Conservation (phyloP, 2,329 filamentous ascomycete genomes). For the Teratosphaeria epicoccoides region DNA sequence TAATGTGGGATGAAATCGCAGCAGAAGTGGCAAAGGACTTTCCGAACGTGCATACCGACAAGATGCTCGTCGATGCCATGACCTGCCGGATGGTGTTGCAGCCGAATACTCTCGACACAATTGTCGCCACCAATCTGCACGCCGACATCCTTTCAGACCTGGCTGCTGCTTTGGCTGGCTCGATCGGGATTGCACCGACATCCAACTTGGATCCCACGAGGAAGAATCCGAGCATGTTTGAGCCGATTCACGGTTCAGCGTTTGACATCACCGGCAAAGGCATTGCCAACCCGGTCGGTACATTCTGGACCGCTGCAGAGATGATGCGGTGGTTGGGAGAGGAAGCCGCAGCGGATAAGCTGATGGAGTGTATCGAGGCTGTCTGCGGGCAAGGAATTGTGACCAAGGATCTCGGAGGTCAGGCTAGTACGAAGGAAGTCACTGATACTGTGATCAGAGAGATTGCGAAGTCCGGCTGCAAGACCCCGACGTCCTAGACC, state of each 20-base stretch:
- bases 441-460: slow-evolving; percentile 47
- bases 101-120: slow-evolving; percentile 36
- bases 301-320: slow-evolving; percentile 60
- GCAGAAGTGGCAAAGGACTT: slow-evolving; percentile 37
- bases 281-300: slow-evolving; percentile 52
- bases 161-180: slow-evolving; percentile 58
- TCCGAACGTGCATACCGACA: slow-evolving; percentile 35
- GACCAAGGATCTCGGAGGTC: slow-evolving; percentile 51
- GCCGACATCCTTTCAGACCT: slow-evolving; percentile 50
- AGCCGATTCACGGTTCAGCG: slow-evolving; percentile 53
- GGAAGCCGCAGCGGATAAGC: slow-evolving; percentile 40
- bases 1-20: slow-evolving; percentile 39
- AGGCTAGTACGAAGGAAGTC: slow-evolving; percentile 46
- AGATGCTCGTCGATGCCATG: slow-evolving; percentile 43
- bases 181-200: slow-evolving; percentile 62
- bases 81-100: slow-evolving; percentile 39
- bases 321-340: slow-evolving; percentile 55
- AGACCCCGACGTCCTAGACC: slow-evolving; percentile 9
- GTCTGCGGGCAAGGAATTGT: slow-evolving; percentile 44
- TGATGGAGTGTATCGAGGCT: slow-evolving; percentile 52
- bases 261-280: slow-evolving; percentile 56
- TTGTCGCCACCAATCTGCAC: slow-evolving; percentile 37
- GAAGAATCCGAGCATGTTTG: slow-evolving; percentile 50
- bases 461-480: slow-evolving; percentile 28
- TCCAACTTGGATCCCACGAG: slow-evolving; percentile 57